Evolutionary conservation across 306 rosid species (phyloP), one percentile per base, ranked within the genome.

Genomic region (Sophora flavescens): DNA sequence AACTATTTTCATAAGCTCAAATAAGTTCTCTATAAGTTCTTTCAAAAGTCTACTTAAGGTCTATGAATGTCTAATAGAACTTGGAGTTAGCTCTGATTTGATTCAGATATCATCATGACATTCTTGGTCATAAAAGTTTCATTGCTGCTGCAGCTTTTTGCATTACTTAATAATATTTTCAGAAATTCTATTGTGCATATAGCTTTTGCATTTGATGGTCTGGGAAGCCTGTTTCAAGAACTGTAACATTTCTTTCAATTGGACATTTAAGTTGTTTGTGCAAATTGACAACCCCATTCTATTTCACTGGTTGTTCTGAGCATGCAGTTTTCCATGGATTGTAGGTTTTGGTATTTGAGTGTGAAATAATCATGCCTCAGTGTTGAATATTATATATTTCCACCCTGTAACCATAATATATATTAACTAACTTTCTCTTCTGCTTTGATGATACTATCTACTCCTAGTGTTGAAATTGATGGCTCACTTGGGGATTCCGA

Each of bases 401-500:
- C 70, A 39, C 48, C n/a, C 10, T 5, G 6, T 41, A 18, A 41
- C 17, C n/a, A 12, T 39, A 39, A 42, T 7, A 32, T 67, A 32
- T 63, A 32, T 68, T 64, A 77, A n/a, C 80, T 83, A 70, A 54
- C 52, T 70, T 36, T 17, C 57, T 56, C 45, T 84, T 75, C 32
- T 59, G 70, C 15, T 75, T 38, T 68, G 70, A 48, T 84, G 54
- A 54, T 68, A 41, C 72, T 74, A 38, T 82, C 71, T 82, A 59
- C 39, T 82, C 45, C 64, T 74, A 92, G 97, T 35, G 84, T 79
- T 84, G 97, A 92, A 80, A 70, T 85, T 75, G 96, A 92, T 85
- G 96, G 88, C 44, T 84, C 92, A 4, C 83, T 89, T 72, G 91
- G 88, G 75, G 93, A 90, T 88, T 84, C 89, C 28, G 97, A 90